Evolutionary conservation across 805 yeast genomes (phyloP), one percentile per base, ranked within the genome.

Genomic region (Scheffersomyces stipitis): DNA sequence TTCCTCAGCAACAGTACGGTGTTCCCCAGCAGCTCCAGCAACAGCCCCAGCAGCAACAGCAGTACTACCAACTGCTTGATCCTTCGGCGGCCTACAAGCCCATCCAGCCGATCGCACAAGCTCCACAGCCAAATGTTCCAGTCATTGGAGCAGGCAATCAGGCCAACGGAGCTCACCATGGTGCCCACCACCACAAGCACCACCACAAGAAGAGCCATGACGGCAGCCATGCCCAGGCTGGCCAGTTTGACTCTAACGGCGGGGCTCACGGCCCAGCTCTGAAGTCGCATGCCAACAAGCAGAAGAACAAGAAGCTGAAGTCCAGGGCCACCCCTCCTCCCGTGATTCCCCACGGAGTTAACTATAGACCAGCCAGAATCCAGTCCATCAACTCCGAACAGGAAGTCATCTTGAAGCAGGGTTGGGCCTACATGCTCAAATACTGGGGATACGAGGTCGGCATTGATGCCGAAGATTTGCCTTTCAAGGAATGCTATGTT

Each of bases 381-480:
- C 72, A 67, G 38, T 48, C 66, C 17, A 53, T 69, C 26, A 54
- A 51, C 28, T 46, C 51, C 12, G 83, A 81, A 16, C 80, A 84
- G 56, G 90, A 84, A 51, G 50, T 72, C 34, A 69, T 72, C 14
- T 61, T 84, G 52, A 86, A 86, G 58, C 86, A 83, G 51, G 71
- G 75, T 4, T 86, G 90, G 89, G 80, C 83, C 33, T 72, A 79
- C 49, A 50, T 80, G 31, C 64, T 85, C 45, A 78, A 76, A 46
- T 75, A 67, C 40, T 71, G 81, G 71, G 88, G 86, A 4, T 67
- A 73, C 49, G 55, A 47, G 0, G 42, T 75, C 14, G 48, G 49
- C 28, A 49, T 69, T 26, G 44, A 56, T 5, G 35, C 34, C 12
- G 56, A 51, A 7, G 72, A 66, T 34, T 34, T 67, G 22, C 40